Evolutionary conservation across 2,329 filamentous ascomycete genomes (phyloP).

Genomic region (Aspergillus arachidicola): DNA sequence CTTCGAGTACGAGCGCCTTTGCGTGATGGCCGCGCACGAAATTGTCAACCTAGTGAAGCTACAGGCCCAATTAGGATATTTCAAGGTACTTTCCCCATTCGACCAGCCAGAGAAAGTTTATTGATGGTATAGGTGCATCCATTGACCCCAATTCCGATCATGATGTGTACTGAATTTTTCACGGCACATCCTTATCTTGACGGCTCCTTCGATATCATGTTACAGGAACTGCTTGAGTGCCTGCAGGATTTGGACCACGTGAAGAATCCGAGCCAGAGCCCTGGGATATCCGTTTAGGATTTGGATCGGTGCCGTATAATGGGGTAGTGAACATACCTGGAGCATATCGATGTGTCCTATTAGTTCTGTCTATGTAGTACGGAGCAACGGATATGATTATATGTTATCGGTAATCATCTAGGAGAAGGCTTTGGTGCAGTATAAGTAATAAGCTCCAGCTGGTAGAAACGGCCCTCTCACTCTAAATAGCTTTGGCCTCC

Average conservation of each 20-base stretch:
- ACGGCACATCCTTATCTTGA: constrained; percentile 22
- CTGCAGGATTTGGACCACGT: constrained; percentile 22
- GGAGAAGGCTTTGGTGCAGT: no score
- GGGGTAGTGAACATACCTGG: no score
- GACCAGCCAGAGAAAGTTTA: background rate
- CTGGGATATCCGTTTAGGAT: background rate
- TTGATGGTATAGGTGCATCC: constrained; percentile 20
- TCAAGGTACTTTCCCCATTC: constrained; percentile 15
- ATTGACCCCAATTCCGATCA: constrained; percentile 22
- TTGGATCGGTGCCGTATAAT: no score
- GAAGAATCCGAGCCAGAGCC: constrained; percentile 19
- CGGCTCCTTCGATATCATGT: constrained; percentile 19
- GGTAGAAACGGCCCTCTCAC: no score
- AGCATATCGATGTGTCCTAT: no score
- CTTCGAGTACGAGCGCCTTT: constrained; percentile 22
- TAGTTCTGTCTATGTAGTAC: no score
- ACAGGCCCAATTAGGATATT: constrained; percentile 23
- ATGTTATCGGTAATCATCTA: no score
- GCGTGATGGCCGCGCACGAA: constrained; percentile 22
- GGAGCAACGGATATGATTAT: no score
- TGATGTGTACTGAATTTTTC: constrained; percentile 25
- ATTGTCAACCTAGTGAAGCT: constrained; percentile 20
- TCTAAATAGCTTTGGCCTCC: no score
- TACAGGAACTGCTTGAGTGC: constrained; percentile 20
- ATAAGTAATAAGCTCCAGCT: no score